Evolutionary conservation across 768 basidiomycete species (phyloP), one percentile per base, ranked within the genome.

Genomic region (Boletus rex-veris): DNA sequence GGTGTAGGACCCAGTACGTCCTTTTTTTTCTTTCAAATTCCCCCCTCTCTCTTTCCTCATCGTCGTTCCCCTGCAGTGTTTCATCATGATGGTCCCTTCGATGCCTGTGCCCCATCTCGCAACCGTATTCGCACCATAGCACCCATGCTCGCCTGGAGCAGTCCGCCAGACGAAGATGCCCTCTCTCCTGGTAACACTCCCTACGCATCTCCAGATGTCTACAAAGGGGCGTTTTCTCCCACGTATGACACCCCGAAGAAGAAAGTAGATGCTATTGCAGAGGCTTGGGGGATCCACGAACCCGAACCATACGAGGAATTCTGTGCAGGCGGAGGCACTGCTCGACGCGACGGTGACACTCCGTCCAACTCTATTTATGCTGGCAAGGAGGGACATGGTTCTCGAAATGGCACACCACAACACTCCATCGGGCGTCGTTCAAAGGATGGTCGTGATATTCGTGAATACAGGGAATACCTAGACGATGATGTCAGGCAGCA

Each of bases 281-380:
- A 93, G 71, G 92, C 92, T 1, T 93, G 92, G 92, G 92, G 92
- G 36, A 91, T 90, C 47, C 89, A 92, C 61, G 92, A 93, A 63
- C 92, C 92, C 5, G 92, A 94, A 65, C 92, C 92, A 7, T 93
- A 80, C 62, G 91, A 94, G 62, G 91, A 94, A 62, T 94, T 93
- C 66, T 88, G 83, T 58, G 90, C 90, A 21, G 92, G 89, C 18
- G 87, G 88, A 41, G 86, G 87, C 53, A 70, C 58, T 49, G 68
- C 60, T 52, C 78, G 64, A 58, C 71, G 65, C 45, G 80, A 77
- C 26, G 84, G 83, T 45, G 69, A 71, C n/a, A 83, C 85, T 6
- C 81, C 83, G 12, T 73, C 84, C 35, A 83, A 79, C 63, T 87
- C 86, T 37, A 85, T 86, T 60, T 84, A 84, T 71, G 84, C 83